These are phyloP conservation scores for Parachaetomium inaequale DNA, from an alignment of 495 filamentous ascomycete species.

Conservation along the genomic window DNA sequence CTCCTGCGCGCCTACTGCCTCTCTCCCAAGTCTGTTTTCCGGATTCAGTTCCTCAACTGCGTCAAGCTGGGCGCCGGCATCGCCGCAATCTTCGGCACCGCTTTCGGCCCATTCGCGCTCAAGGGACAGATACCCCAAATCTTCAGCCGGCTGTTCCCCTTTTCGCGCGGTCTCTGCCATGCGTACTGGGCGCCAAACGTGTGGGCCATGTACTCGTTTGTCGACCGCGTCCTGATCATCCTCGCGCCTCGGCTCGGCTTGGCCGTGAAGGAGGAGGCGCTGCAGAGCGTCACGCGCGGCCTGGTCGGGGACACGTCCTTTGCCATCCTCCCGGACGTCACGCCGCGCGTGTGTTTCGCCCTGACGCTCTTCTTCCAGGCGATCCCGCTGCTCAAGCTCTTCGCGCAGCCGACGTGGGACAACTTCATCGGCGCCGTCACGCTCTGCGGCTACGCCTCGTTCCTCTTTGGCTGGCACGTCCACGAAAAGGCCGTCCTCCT, in stretches of 20 bases:
- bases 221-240: constrained; percentile 74
- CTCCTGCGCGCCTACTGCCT: constrained; percentile 85
- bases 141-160: constrained; percentile 82
- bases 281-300: constrained; percentile 86
- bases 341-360: constrained; percentile 72
- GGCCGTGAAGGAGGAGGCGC: constrained; percentile 63
- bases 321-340: constrained; percentile 84
- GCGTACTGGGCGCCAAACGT: constrained; percentile 98
- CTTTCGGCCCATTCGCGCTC: constrained; percentile 85
- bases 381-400: constrained; percentile 78
- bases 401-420: constrained; percentile 75
- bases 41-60: constrained; percentile 70
- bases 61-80: constrained; percentile 78
- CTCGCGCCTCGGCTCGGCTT: constrained; percentile 79
- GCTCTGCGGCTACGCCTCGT: constrained; percentile 94
- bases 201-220: constrained; percentile 95
- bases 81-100: constrained; percentile 66
- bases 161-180: constrained; percentile 89
- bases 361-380: constrained; percentile 80
- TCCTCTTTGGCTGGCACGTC: constrained; percentile 98
- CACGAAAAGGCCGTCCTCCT: constrained; percentile 96
- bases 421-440: constrained; percentile 86
- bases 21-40: constrained; percentile 69
- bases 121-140: constrained; percentile 88
- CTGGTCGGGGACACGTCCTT: constrained; percentile 95